Percentiles rank a stretch among this genome's conserved stretches.
Evolutionary conservation across 2,329 filamentous ascomycete species (phyloP).

Genomic region (Lasiodiplodia sp.): DNA sequence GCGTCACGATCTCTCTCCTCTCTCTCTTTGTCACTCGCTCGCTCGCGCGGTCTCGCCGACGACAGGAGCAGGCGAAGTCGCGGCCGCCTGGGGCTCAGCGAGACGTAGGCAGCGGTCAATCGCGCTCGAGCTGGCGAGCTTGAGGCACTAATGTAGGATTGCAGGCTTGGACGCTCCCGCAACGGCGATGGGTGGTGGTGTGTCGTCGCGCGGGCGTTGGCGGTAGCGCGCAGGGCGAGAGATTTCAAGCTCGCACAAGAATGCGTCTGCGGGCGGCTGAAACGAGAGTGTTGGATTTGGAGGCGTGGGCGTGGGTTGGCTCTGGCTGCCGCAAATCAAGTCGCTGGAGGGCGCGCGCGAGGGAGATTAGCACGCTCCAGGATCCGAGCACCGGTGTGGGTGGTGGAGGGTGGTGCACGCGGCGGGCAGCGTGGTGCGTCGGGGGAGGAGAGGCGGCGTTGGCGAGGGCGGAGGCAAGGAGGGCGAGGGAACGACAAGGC

Average conservation of each 20-base stretch:
- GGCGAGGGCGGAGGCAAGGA: slow-evolving; percentile 27
- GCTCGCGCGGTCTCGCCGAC: slow-evolving; percentile 5
- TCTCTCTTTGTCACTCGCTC: slow-evolving; percentile 25
- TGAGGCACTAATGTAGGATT: neutral
- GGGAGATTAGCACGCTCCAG: slow-evolving; percentile 28
- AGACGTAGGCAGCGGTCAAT: slow-evolving; percentile 17
- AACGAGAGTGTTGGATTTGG: slow-evolving; percentile 25
- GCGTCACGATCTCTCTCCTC: slow-evolving; percentile 3
- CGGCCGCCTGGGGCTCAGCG: slow-evolving; percentile 13
- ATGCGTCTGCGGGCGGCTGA: slow-evolving; percentile 28
- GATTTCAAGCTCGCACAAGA: slow-evolving; percentile 27
- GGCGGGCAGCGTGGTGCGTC: slow-evolving; percentile 21
- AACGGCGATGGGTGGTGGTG: slow-evolving; percentile 1
- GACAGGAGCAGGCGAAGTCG: neutral
- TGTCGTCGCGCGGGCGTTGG: slow-evolving; percentile 14
- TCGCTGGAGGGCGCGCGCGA: slow-evolving; percentile 28
- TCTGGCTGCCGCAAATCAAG: slow-evolving; percentile 27
- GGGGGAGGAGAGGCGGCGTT: slow-evolving; percentile 19
- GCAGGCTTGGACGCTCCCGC: slow-evolving; percentile 6
- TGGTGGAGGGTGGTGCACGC: slow-evolving; percentile 18
- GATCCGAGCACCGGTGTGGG: slow-evolving; percentile 19
- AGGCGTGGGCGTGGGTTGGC: slow-evolving; percentile 24
- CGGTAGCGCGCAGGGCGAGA: slow-evolving; percentile 25
- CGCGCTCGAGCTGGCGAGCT: slow-evolving; percentile 6
- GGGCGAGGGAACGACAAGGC: slow-evolving; percentile 27